phyloP scores from a whole-genome alignment of 371 early-diverging fungal species.

The Actinomortierella ambigua region DNA sequence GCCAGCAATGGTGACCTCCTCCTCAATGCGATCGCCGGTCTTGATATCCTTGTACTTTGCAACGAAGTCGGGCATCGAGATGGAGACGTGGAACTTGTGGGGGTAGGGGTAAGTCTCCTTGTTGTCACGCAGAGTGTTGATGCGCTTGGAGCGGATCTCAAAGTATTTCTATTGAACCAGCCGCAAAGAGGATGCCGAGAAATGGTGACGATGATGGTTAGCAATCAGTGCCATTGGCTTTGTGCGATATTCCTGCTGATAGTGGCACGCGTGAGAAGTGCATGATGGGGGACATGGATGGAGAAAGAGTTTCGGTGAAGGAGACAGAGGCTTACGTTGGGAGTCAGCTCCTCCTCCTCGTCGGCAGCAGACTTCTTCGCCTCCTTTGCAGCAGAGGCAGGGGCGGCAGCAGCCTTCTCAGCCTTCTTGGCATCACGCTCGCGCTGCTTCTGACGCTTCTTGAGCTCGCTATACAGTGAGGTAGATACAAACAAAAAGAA shows the following conservation, averaged over 20 bases:
- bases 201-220: too few species aligned
- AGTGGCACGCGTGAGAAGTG: too few species aligned
- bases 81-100: conserved; percentile 95
- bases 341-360: conserved; percentile 84
- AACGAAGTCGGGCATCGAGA: conserved; percentile 87
- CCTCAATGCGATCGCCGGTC: conserved; percentile 75
- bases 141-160: conserved; percentile 89
- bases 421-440: conserved; percentile 86
- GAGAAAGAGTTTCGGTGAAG: not conserved
- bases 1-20: conserved; percentile 82
- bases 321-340: conserved; percentile 66
- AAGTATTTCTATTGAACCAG: conserved; percentile 90
- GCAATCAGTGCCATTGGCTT: too few species aligned
- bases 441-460: conserved; percentile 90
- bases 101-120: conserved; percentile 92
- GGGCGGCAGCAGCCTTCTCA: conserved; percentile 63
- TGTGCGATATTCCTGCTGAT: not conserved
- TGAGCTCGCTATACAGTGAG: conserved; percentile 78
- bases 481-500: not conserved
- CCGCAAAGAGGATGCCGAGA: too few species aligned
- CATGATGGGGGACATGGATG: not conserved
- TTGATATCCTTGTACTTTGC: conserved; percentile 77
- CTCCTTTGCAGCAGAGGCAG: conserved; percentile 54
- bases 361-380: conserved; percentile 71
- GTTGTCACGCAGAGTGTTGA: conserved; percentile 80